Base-by-base conservation (phyloP, 345 rosid genomes). In the Boechera stricta region DNA sequence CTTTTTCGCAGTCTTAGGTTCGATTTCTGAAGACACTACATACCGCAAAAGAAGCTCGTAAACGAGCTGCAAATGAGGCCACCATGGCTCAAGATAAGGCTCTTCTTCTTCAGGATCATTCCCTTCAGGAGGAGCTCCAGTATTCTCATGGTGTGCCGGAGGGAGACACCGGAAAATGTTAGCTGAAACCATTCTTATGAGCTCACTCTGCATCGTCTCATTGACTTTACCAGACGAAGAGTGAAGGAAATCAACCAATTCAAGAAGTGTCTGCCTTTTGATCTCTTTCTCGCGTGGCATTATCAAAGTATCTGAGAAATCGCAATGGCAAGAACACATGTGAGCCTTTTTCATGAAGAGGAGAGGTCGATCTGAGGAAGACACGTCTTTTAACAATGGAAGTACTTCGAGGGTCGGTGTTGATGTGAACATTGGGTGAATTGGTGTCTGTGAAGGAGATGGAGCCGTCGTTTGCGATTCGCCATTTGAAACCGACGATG, bases 101-200 rank as follows among this genome's bases (percentile, higher is more conserved):
- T 85, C 88, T 9, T 85, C 88, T 52, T 85, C 88, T 13, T 85
- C 86, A 0, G 86, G 86, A 39, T 85, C 88, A 8, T 51, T 51
- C 0, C 77, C 81, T 57, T 80, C 84, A 9, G 83, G 80, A 53
- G 80, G 77, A 61, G 80, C 77, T 54, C 80, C 80, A 0, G 80
- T 80, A 77, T 76, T 76, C 56, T 80, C 83, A 7, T 80, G 15
- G 49, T 76, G 73, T 0, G 77, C 80, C 1, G 83, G 83, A 5
- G 83, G 83, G 21, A 80, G 65, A 45, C 80, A 71, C 8, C 80
- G 59, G 66, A 80, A 80, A 1, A 80, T 80, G 64, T 80, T 80
- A 6, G 80, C 80, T 5, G 83, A 80, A 28, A 80, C 74, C 83
- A 80, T 80, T 2, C 77, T n/a, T 2, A 80, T 80, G 1, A 80